A percentile compares a stretch with the other conserved stretches of the same genome.
Evolutionary conservation across 2,329 filamentous ascomycete genomes (phyloP).

Genomic region (Calonectria leucothoes): DNA sequence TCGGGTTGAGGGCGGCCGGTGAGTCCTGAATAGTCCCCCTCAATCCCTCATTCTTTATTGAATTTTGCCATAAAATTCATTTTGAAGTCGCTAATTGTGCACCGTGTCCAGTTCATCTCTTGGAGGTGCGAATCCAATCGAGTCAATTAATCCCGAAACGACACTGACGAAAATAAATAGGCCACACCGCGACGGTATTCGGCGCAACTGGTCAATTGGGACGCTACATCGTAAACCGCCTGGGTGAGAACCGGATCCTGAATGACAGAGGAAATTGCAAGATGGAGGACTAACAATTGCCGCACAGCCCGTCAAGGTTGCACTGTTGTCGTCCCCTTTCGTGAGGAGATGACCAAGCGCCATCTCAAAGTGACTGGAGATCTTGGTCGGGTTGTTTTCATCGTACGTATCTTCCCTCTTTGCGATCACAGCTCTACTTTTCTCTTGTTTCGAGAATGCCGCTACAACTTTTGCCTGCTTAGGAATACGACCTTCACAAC

Average conservation of each 20-base stretch:
- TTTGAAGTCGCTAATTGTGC: conserved; percentile 45
- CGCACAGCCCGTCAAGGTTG: conserved; percentile 86
- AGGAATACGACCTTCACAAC: conserved; percentile 97
- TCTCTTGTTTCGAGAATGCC: background rate
- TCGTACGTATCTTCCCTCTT: conserved; percentile 63
- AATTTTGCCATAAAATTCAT: conserved; percentile 11
- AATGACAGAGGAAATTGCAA: background rate
- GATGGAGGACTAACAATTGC: conserved; percentile 34
- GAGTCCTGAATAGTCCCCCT: conserved; percentile 48
- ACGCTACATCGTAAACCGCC: conserved; percentile 95
- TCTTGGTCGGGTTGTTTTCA: conserved; percentile 87
- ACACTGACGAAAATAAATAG: conserved; percentile 59
- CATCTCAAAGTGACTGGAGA: conserved; percentile 98
- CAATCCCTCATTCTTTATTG: background rate
- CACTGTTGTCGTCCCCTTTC: conserved; percentile 91
- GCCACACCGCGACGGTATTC: conserved; percentile 97
- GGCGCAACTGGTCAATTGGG: conserved; percentile 96
- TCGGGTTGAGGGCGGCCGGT: conserved; percentile 90
- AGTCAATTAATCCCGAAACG: conserved; percentile 21
- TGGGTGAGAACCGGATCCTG: conserved; percentile 65
- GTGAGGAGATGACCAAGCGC: conserved; percentile 97
- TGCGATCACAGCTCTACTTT: background rate
- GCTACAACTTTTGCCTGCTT: conserved; percentile 29
- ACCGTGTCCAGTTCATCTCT: conserved; percentile 76
- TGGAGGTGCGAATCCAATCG: conserved; percentile 72